Evolutionary conservation across 2,329 filamentous ascomycete species (phyloP).

Genomic region (Fusarium nurragi): DNA sequence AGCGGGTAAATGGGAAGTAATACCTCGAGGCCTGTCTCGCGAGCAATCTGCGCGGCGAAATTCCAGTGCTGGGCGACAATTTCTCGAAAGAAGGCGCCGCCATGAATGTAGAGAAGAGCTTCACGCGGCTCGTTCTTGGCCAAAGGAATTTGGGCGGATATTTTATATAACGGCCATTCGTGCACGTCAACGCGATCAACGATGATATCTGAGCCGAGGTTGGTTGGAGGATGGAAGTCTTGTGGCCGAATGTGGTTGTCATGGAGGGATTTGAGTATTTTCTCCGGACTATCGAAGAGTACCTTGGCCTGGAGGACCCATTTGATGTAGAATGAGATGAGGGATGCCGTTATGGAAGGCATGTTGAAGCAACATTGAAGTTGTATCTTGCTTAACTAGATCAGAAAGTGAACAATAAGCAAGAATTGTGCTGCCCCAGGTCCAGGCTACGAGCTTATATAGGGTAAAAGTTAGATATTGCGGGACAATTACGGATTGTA

Average conservation of each 20-base stretch:
- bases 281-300: not conserved
- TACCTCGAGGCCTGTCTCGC: not conserved
- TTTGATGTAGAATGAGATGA: not conserved
- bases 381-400: not conserved
- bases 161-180: not conserved
- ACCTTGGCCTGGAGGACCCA: not conserved
- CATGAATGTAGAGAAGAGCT: not conserved
- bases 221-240: not conserved
- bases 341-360: not conserved
- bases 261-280: not conserved
- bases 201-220: not conserved
- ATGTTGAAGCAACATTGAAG: not conserved
- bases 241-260: not conserved
- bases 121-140: not conserved
- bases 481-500: too few species aligned
- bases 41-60: not conserved
- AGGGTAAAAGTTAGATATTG: too few species aligned
- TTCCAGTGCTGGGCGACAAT: not conserved
- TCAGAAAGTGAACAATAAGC: rapidly evolving
- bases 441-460: too few species aligned
- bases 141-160: not conserved
- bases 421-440: too few species aligned
- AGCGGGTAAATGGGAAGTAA: conserved; percentile 6
- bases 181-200: conserved; percentile 1
- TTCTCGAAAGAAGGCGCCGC: not conserved